Evolutionary conservation across 352 stramenopile species (phyloP), one percentile per base, ranked within the genome.

Genomic region (Phytophthora vignae): DNA sequence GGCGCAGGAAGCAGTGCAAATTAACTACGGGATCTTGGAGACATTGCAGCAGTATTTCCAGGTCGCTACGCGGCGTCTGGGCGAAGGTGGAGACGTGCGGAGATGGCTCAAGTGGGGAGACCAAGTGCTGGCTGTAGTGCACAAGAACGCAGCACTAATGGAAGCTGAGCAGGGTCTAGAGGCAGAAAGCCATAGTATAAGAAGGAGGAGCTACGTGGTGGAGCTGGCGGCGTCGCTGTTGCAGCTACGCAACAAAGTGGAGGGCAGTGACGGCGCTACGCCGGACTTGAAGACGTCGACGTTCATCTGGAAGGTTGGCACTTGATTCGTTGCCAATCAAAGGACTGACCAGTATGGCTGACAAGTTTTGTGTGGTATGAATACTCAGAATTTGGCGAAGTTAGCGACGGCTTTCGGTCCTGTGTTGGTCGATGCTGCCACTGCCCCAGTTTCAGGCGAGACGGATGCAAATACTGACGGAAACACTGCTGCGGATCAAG

Each of bases 231-330:
- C 36, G 6, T 48, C 68, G 29, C 31, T 81, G 21, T 25, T 81
- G 66, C 56, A 71, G 22, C 29, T 78, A 52, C 70, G 59, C 29
- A 61, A 72, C n/a, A 67, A 59, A 33, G 38, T 78, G 8, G 61
- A 69, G 25, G 57, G 22, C 56, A 25, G 40, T 33, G 62, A 76
- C n/a, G 44, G 60, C 31, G 44, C 42, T 6, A 50, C 31, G 1
- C 59, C 52, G 2, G 68, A 79, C 19, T 77, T 88, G n/a, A 83
- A 85, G 57, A 64, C 78, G 10, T 56, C 57, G 71, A 88, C 81
- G 7, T 75, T 88, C 17, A 67, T 85, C 11, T 88, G 81, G 81
- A 88, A 88, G 81, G 81, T 88, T 64, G 33, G 53, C 0, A 5
- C 7, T 38, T 5, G 29, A 3, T 61, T 11, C 14, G 38, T 10